These are phyloP conservation scores for Colletotrichum plurivorum DNA, from an alignment of 2,329 filamentous ascomycete genomes.

Conservation along the genomic window DNA sequence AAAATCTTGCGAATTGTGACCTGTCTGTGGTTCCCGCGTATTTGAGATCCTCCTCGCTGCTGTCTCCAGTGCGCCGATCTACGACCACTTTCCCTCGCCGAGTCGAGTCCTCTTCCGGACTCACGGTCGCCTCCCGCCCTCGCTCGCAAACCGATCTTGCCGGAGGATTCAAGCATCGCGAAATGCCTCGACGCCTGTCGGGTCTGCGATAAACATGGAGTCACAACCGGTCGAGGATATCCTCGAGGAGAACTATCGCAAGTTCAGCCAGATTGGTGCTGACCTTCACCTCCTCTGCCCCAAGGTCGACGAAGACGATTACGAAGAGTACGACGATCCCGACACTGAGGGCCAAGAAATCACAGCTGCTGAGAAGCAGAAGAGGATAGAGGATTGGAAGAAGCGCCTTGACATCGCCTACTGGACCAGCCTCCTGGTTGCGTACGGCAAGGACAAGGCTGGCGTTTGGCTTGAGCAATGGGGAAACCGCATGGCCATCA, in stretches of 20 bases:
- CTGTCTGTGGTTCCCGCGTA: too few species aligned
- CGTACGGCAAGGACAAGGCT: slow-evolving; percentile 73
- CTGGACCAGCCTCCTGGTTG: slow-evolving; percentile 78
- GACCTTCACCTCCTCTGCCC: slow-evolving; percentile 78
- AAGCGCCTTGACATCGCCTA: slow-evolving; percentile 74
- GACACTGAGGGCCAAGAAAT: slow-evolving; percentile 55
- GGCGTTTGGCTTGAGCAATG: slow-evolving; percentile 74
- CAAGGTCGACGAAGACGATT: slow-evolving; percentile 73
- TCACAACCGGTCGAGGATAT: slow-evolving; percentile 53
- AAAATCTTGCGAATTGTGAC: too few species aligned
- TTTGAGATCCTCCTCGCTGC: too few species aligned
- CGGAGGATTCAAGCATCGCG: neutral
- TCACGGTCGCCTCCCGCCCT: neutral
- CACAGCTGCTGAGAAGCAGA: slow-evolving; percentile 64
- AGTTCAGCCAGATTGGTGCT: slow-evolving; percentile 59
- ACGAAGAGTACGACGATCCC: slow-evolving; percentile 73
- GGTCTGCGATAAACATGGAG: slow-evolving; percentile 51
- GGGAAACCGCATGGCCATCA: slow-evolving; percentile 67
- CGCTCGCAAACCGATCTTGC: neutral
- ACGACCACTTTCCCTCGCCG: neutral
- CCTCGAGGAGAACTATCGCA: slow-evolving; percentile 59
- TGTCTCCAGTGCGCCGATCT: neutral
- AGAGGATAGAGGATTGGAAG: slow-evolving; percentile 68
- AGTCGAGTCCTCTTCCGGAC: neutral
- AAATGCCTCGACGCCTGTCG: slow-evolving; percentile 20